A percentile compares a stretch with the other conserved stretches of the same genome.
These are phyloP conservation scores for Neofusicoccum cordaticola DNA, from an alignment of 2,329 filamentous ascomycete genomes.

Conservation along the genomic window DNA sequence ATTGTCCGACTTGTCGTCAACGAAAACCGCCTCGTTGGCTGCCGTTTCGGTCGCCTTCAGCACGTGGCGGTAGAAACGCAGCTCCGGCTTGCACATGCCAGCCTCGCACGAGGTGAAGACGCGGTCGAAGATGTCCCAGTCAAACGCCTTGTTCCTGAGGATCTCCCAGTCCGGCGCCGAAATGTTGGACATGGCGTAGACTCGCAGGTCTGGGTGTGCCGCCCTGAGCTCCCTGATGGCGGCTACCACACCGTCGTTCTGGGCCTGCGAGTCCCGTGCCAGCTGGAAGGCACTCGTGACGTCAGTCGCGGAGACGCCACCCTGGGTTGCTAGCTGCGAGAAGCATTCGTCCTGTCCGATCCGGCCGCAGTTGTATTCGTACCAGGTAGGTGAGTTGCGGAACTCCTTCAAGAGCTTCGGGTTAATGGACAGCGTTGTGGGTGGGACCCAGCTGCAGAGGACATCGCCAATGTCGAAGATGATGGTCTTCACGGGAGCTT, in stretches of 20 bases:
- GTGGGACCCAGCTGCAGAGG: constrained; percentile 33
- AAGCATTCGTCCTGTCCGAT: constrained; percentile 25
- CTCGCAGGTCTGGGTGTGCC: constrained; percentile 20
- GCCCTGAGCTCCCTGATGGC: constrained; percentile 23
- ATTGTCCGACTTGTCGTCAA: constrained; percentile 33
- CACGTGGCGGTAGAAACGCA: constrained; percentile 33
- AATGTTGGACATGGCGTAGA: constrained; percentile 36
- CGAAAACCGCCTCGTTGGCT: constrained; percentile 25
- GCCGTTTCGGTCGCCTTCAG: constrained; percentile 23
- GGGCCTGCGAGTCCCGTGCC: constrained; percentile 27
- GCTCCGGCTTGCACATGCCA: constrained; percentile 37
- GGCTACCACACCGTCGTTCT: constrained; percentile 24
- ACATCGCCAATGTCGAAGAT: constrained; percentile 38
- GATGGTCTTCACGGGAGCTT: constrained; percentile 19
- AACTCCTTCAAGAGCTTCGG: constrained; percentile 24
- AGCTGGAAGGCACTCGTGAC: constrained; percentile 30
- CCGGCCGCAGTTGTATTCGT: constrained; percentile 27
- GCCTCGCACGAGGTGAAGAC: constrained; percentile 34
- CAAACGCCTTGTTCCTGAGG: constrained; percentile 24
- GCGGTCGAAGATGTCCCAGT: constrained; percentile 35
- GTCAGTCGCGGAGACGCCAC: constrained; percentile 24
- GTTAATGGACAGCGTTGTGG: constrained; percentile 25
- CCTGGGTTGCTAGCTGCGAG: constrained; percentile 21
- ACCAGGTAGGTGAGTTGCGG: constrained; percentile 28
- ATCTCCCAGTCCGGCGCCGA: constrained; percentile 27